Percentiles rank a stretch among this genome's conserved stretches.
phyloP scores from a whole-genome alignment of 805 yeast genomes.

The Wickerhamomyces chaumierensis region DNA sequence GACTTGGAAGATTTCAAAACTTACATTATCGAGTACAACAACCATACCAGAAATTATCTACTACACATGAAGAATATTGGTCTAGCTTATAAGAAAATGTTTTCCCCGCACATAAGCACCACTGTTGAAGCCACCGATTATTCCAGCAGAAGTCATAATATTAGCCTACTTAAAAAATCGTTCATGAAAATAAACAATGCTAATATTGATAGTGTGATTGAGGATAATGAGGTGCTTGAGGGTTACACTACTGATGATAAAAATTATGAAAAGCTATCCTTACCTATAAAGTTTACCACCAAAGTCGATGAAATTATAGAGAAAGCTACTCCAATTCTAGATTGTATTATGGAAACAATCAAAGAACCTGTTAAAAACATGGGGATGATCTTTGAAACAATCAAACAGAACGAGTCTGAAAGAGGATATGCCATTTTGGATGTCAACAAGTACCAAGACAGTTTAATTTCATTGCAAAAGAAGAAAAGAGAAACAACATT shows the following conservation, averaged over 20 bases:
- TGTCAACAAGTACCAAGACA: conserved; percentile 24
- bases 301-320: conserved; percentile 6
- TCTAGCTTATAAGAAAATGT: conserved; percentile 3
- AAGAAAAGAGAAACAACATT: conserved; percentile 18
- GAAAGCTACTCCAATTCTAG: conserved; percentile 12
- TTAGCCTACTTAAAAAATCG: too few species aligned
- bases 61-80: conserved; percentile 2
- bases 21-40: conserved; percentile 5
- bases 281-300: background rate
- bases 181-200: too few species aligned
- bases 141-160: too few species aligned
- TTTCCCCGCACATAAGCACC: too few species aligned
- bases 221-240: background rate
- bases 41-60: conserved; percentile 2
- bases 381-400: conserved; percentile 11
- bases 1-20: conserved; percentile 6
- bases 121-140: too few species aligned
- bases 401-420: conserved; percentile 19
- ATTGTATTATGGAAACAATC: conserved; percentile 16
- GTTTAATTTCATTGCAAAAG: conserved; percentile 10
- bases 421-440: conserved; percentile 27
- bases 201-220: background rate
- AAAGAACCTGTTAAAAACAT: conserved; percentile 12
- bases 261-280: background rate
- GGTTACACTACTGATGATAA: too few species aligned